A percentile compares a stretch with the other conserved stretches of the same genome.
phyloP scores from a whole-genome alignment of 2,329 filamentous ascomycete genomes.

The Thelonectria discophora region DNA sequence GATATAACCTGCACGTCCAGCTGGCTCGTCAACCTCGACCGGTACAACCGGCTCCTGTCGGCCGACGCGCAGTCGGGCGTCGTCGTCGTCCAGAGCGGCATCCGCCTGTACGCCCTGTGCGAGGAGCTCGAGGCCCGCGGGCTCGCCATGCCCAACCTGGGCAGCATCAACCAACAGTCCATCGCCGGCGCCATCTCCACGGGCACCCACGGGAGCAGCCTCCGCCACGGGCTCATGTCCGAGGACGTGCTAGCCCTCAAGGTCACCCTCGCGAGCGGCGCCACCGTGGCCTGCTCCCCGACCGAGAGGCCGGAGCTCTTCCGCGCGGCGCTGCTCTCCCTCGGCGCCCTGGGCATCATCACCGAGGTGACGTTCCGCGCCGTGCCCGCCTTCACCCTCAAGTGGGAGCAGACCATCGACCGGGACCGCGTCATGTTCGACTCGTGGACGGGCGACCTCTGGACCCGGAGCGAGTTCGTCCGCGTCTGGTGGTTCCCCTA shows the following conservation, averaged over 20 bases:
- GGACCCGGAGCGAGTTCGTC: conserved; percentile 88
- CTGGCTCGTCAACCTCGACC: conserved; percentile 94
- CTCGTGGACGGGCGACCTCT: conserved; percentile 77
- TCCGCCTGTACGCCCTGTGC: conserved; percentile 79
- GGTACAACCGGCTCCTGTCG: conserved; percentile 76
- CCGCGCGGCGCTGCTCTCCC: conserved; percentile 83
- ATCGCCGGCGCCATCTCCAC: conserved; percentile 93
- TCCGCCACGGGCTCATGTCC: conserved; percentile 84
- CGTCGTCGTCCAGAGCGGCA: conserved; percentile 86
- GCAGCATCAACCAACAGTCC: conserved; percentile 94
- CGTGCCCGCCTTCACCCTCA: conserved; percentile 81
- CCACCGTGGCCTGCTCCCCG: conserved; percentile 74
- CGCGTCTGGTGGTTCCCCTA: conserved; percentile 99
- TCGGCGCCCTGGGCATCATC: conserved; percentile 91
- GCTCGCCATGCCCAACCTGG: conserved; percentile 88
- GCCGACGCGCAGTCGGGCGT: conserved; percentile 72
- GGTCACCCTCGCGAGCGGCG: conserved; percentile 84
- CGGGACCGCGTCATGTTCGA: conserved; percentile 73
- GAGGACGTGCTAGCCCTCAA: conserved; percentile 78
- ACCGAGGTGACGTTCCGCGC: conserved; percentile 88
- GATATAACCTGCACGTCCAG: conserved; percentile 91
- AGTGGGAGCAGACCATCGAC: conserved; percentile 84
- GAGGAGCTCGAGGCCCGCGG: conserved; percentile 77
- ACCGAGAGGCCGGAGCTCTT: conserved; percentile 81
- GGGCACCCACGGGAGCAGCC: conserved; percentile 89